These are phyloP conservation scores for Neostapfia colusana DNA, from an alignment of 176 grass and related monocot genomes.

Conservation along the genomic window DNA sequence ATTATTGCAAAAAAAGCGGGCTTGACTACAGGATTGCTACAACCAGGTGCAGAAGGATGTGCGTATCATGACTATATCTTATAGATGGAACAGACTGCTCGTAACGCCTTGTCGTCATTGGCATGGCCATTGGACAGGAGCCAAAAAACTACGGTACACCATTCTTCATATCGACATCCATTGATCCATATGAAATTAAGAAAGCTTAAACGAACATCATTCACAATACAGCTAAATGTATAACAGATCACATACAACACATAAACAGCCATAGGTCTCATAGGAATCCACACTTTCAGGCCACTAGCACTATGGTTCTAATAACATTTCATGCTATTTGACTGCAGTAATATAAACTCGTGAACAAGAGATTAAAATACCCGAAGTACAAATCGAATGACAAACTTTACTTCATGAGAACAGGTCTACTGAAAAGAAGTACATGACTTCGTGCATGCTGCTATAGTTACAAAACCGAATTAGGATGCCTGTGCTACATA, in stretches of 20 bases:
- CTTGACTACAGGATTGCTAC: neutral
- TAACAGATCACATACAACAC: neutral
- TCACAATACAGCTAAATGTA: neutral
- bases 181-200: neutral
- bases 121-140: neutral
- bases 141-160: too few relatives aligned
- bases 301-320: too few relatives aligned
- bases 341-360: too few relatives aligned
- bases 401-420: neutral
- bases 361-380: too few relatives aligned
- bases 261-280: neutral
- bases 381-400: too few relatives aligned
- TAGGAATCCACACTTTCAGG: too few relatives aligned
- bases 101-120: neutral
- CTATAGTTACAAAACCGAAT: neutral
- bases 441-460: neutral
- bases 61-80: neutral
- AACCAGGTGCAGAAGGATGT: neutral
- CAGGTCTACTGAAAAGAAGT: too few relatives aligned
- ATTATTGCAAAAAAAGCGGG: neutral
- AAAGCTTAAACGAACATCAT: neutral
- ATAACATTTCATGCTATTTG: too few relatives aligned
- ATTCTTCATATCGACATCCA: too few relatives aligned
- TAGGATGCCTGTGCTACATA: neutral
- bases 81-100: neutral